A percentile compares a stretch with the other conserved stretches of the same genome.
Evolutionary conservation across 768 basidiomycete genomes (phyloP).

Genomic region (Leucosporidium creatinivorum): DNA sequence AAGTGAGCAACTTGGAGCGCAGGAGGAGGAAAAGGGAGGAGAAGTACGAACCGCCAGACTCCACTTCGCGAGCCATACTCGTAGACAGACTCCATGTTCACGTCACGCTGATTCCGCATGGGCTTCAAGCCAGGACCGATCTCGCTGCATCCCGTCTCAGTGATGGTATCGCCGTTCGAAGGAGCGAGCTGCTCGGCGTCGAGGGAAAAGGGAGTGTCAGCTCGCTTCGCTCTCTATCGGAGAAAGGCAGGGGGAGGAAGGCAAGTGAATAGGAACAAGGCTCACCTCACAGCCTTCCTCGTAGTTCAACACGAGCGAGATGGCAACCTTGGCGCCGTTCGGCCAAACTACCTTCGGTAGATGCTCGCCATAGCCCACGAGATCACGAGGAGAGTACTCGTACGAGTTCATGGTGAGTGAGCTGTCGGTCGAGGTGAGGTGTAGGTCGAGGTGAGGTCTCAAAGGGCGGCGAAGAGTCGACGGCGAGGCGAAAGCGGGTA

Average conservation of each 20-base stretch:
- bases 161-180: slow-evolving; percentile 36
- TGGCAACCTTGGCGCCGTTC: slow-evolving; percentile 36
- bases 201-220: not conserved
- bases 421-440: too few relatives aligned
- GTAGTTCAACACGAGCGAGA: slow-evolving; percentile 38
- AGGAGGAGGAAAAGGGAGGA: not conserved
- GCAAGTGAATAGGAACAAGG: not conserved
- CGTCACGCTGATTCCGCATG: not conserved
- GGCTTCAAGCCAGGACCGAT: slow-evolving; percentile 19
- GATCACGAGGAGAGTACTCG: slow-evolving; percentile 28
- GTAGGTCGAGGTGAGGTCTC: too few relatives aligned
- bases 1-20: not conserved
- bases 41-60: slow-evolving; percentile 31
- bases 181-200: slow-evolving; percentile 8
- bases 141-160: slow-evolving; percentile 35
- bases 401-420: not conserved
- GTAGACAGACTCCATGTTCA: slow-evolving; percentile 23
- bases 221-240: too few relatives aligned
- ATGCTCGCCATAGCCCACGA: slow-evolving; percentile 33
- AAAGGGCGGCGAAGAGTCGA: too few relatives aligned
- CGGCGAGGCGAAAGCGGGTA: too few relatives aligned
- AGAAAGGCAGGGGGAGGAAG: not conserved
- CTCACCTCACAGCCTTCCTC: slow-evolving; percentile 30
- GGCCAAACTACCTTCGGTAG: slow-evolving; percentile 37
- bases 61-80: slow-evolving; percentile 39